phyloP scores from a whole-genome alignment of 805 yeast genomes.

The Candida oleophila region DNA sequence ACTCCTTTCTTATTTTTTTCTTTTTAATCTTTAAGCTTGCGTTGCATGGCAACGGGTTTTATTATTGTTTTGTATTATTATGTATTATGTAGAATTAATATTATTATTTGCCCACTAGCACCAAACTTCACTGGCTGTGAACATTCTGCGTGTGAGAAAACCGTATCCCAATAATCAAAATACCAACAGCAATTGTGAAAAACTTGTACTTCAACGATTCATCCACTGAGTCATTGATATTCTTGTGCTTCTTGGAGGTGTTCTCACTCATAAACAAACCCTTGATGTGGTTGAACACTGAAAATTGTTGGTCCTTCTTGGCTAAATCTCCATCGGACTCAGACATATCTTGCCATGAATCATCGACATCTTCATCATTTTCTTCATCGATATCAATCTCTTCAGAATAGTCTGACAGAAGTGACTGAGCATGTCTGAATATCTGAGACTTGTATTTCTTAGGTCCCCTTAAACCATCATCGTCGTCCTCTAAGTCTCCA shows the following conservation, averaged over 20 bases:
- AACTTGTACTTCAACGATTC: slow-evolving; percentile 43
- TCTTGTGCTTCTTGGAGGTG: slow-evolving; percentile 15
- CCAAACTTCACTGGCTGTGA: not conserved
- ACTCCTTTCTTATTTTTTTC: too few species aligned
- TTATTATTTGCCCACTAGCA: too few species aligned
- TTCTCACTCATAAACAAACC: slow-evolving; percentile 29
- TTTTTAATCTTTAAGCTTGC: too few species aligned
- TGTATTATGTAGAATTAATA: not conserved
- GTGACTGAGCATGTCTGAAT: slow-evolving; percentile 15
- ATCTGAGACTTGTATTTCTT: slow-evolving; percentile 40
- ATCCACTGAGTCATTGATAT: slow-evolving; percentile 30
- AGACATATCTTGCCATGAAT: slow-evolving; percentile 13
- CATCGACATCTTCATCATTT: slow-evolving; percentile 12
- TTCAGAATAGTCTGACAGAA: slow-evolving; percentile 13
- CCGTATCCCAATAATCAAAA: slow-evolving; percentile 37
- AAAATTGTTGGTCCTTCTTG: slow-evolving; percentile 7
- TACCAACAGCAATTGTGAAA: slow-evolving; percentile 41
- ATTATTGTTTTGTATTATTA: not conserved
- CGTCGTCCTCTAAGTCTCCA: slow-evolving; percentile 17
- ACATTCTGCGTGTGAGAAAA: slow-evolving; percentile 26
- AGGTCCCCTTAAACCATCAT: slow-evolving; percentile 14
- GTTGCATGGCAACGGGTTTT: too few species aligned
- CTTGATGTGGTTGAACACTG: slow-evolving; percentile 35
- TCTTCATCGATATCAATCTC: slow-evolving; percentile 12
- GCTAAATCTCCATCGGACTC: slow-evolving; percentile 4